Evolutionary conservation across 768 basidiomycete species (phyloP), one percentile per base, ranked within the genome.

Genomic region (Xanthoconium purpureum): DNA sequence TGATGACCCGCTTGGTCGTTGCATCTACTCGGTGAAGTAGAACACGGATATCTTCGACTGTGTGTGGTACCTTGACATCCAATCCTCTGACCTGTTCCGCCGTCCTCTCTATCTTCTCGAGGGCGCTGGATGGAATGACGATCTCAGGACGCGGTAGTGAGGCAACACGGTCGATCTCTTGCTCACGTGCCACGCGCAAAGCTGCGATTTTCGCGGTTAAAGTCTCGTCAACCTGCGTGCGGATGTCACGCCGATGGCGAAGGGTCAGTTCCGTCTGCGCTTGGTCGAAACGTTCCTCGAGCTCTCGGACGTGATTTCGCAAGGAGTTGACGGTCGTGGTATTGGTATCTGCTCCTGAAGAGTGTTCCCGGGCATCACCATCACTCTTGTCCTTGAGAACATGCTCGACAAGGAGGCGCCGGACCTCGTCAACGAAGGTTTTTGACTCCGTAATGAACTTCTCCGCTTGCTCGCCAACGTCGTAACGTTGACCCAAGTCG

Each of bases 211-310:
- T 68, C 30, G 55, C 28, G 8, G 55, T 13, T 11, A 73, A 37
- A 17, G 52, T 46, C 15, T 64, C 53, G 24, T 68, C 57, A 5
- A 70, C 56, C 37, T 66, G 65, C 29, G 52, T 42, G 30, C 46
- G 48, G 13, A 63, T 51, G 18, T 72, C 58, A 30, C 42, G 47
- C 35, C 18, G 64, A 43, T 47, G 68, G 39, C 52, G 58, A 30
- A 73, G 57, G n/a, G 72, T 68, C 17, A 73, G 55, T 33, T 68
- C 66, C 6, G 72, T 61, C 10, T 63, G 68, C 8, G 65, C 57
- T 50, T 72, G 68, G n/a, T 71, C 70, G 9, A 73, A 53, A n/a
- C 62, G 63, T 35, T 70, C 63, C 47, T 67, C 70, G 15, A 72
- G 58, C 28, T 66, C 53, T 32, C 33, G 62, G 13, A 73, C 20